These are phyloP conservation scores for Solanum chacoense DNA, from an alignment of 305 asterid species.

Conservation along the genomic window DNA sequence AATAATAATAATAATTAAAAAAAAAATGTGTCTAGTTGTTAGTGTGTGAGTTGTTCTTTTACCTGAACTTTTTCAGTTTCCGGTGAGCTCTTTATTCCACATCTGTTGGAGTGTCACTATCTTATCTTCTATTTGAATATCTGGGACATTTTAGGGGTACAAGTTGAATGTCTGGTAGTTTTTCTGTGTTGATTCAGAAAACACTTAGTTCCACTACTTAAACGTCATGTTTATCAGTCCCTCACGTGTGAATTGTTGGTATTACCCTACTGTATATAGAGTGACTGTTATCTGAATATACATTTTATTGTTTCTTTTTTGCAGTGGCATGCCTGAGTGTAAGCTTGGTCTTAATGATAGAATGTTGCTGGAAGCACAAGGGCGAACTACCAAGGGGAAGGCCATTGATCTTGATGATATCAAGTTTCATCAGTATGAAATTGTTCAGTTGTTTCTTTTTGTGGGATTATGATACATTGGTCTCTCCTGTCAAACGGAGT, in stretches of 20 bases:
- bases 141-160: background rate
- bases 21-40: background rate
- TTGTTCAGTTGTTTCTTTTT: background rate
- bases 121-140: background rate
- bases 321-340: conserved; percentile 99
- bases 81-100: background rate
- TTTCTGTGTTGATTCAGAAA: background rate
- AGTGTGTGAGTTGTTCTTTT: background rate
- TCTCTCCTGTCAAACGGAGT: background rate
- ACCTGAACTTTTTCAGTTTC: background rate
- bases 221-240: background rate
- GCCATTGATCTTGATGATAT: conserved; percentile 95
- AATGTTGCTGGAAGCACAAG: conserved; percentile 91
- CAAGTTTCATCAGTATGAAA: conserved; percentile 91
- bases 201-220: background rate
- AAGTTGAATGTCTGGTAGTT: background rate
- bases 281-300: background rate
- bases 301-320: conserved; percentile 10
- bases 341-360: conserved; percentile 94
- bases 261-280: background rate
- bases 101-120: background rate
- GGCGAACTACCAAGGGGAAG: conserved; percentile 85
- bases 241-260: background rate
- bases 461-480: background rate
- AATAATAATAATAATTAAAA: background rate